Conservation (phyloP, 345 rosid species). For the Melaleuca quinquenervia region DNA sequence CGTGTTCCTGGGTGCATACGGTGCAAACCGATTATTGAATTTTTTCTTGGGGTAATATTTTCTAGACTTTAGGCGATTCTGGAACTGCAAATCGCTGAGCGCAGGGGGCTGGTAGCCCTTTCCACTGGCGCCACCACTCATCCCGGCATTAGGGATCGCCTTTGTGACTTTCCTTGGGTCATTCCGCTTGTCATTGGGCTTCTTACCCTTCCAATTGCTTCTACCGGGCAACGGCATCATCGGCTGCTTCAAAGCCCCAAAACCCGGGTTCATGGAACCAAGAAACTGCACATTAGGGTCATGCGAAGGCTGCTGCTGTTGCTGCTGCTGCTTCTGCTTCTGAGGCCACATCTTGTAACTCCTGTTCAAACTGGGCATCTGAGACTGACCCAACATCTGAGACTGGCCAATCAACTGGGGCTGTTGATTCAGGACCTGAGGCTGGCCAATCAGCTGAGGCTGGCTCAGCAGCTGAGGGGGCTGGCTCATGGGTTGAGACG, state of each 20-base stretch:
- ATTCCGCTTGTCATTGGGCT: constrained; percentile 12
- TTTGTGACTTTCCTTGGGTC: constrained; percentile 41
- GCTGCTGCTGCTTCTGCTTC: constrained; percentile 9
- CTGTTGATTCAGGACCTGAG: constrained; percentile 18
- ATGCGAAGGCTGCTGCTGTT: constrained; percentile 11
- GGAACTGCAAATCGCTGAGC: constrained; percentile 68
- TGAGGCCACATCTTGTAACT: constrained; percentile 28
- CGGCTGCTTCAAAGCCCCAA: constrained; percentile 1
- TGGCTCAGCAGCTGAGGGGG: constrained; percentile 18
- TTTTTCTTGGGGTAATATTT: constrained; percentile 70
- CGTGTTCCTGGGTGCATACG: constrained; percentile 92
- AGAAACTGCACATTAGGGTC: constrained; percentile 25
- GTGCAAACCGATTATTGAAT: constrained; percentile 53
- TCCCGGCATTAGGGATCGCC: background rate
- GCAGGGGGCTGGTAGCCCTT: constrained; percentile 74
- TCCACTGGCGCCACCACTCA: background rate
- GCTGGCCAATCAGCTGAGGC: constrained; percentile 10
- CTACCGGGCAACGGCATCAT: constrained; percentile 1
- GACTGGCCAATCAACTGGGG: constrained; percentile 15
- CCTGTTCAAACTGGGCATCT: constrained; percentile 22
- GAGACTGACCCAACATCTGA: constrained; percentile 15
- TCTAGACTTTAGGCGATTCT: constrained; percentile 60
- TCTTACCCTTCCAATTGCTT: constrained; percentile 79
- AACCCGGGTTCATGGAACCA: background rate
- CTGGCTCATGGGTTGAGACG: constrained; percentile 30